Conservation (phyloP, 208 protist species). For the Sergeia podlipaevii region DNA sequence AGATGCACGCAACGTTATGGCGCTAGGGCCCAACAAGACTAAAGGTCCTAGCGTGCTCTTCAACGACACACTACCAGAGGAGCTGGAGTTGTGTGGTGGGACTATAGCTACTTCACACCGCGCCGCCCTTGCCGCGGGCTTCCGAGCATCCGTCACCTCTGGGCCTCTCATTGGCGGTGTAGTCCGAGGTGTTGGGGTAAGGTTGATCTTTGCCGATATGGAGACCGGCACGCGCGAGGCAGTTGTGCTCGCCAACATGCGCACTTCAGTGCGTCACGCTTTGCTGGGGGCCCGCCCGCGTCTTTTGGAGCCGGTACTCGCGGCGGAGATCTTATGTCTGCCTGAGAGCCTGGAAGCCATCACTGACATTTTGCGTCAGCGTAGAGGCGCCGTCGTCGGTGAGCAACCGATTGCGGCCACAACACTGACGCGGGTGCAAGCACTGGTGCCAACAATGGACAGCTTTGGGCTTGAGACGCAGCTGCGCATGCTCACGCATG, state of each 20-base stretch:
- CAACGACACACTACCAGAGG: slow-evolving; percentile 94
- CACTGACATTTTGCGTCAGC: slow-evolving; percentile 81
- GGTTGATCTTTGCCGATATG: slow-evolving; percentile 58
- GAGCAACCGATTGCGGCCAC: slow-evolving; percentile 96
- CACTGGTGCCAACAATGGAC: slow-evolving; percentile 97
- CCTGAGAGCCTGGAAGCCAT: slow-evolving; percentile 83
- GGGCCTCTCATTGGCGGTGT: slow-evolving; percentile 98
- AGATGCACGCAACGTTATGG: slow-evolving; percentile 92
- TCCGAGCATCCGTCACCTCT: slow-evolving; percentile 63
- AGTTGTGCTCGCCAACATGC: slow-evolving; percentile 78
- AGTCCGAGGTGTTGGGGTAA: slow-evolving; percentile 52
- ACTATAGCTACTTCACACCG: background rate
- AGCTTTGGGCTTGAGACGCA: slow-evolving; percentile 99
- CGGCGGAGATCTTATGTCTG: slow-evolving; percentile 92
- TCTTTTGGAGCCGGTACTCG: slow-evolving; percentile 98
- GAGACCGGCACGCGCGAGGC: slow-evolving; percentile 25
- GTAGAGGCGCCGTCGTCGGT: slow-evolving; percentile 90
- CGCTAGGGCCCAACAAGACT: slow-evolving; percentile 86
- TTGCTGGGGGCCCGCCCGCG: slow-evolving; percentile 95
- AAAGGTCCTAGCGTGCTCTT: slow-evolving; percentile 96
- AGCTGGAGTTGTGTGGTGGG: background rate
- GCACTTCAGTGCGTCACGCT: slow-evolving; percentile 92
- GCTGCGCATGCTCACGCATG: slow-evolving; percentile 95
- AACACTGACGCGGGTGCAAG: slow-evolving; percentile 93
- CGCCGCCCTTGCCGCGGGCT: slow-evolving; percentile 80